These are phyloP conservation scores for Cutaneotrichosporon cyanovorans DNA, from an alignment of 1,284 basidiomycete genomes.

Conservation along the genomic window DNA sequence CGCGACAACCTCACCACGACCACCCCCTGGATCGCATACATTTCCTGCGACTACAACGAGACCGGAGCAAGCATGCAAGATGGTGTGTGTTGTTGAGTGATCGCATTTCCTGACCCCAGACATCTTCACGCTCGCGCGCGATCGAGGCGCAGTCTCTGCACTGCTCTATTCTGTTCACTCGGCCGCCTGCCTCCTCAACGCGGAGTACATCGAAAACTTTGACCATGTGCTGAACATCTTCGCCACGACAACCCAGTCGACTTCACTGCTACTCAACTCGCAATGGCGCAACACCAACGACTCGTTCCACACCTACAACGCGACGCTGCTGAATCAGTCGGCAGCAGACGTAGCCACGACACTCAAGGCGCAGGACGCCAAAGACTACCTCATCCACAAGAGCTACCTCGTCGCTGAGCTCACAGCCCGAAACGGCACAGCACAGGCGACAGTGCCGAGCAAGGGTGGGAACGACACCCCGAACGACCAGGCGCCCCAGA, in stretches of 20 bases:
- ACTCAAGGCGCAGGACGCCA: conserved; percentile 36
- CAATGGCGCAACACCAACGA: conserved; percentile 56
- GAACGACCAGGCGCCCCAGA: conserved; percentile 1
- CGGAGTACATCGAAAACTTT: conserved; percentile 58
- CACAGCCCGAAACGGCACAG: conserved; percentile 59
- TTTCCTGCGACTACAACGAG: conserved; percentile 57
- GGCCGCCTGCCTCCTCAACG: conserved; percentile 64
- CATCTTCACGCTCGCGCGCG: conserved; percentile 69
- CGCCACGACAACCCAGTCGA: conserved; percentile 34
- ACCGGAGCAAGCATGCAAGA: not conserved
- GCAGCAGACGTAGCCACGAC: conserved; percentile 51
- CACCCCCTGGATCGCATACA: conserved; percentile 82
- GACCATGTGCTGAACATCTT: conserved; percentile 74
- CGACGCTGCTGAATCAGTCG: conserved; percentile 33
- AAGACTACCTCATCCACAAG: conserved; percentile 44
- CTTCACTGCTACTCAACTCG: conserved; percentile 54
- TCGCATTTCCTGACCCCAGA: conserved; percentile 50
- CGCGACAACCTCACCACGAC: conserved; percentile 50
- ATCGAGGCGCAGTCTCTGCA: conserved; percentile 71
- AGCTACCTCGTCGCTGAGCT: conserved; percentile 58
- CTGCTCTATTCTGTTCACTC: conserved; percentile 68
- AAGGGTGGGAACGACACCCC: conserved; percentile 14
- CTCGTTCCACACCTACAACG: conserved; percentile 53
- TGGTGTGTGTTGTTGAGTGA: not conserved
- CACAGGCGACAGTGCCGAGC: conserved; percentile 20